Base-by-base conservation (phyloP, 140 eudicot species). In the Anethum foeniculum region DNA sequence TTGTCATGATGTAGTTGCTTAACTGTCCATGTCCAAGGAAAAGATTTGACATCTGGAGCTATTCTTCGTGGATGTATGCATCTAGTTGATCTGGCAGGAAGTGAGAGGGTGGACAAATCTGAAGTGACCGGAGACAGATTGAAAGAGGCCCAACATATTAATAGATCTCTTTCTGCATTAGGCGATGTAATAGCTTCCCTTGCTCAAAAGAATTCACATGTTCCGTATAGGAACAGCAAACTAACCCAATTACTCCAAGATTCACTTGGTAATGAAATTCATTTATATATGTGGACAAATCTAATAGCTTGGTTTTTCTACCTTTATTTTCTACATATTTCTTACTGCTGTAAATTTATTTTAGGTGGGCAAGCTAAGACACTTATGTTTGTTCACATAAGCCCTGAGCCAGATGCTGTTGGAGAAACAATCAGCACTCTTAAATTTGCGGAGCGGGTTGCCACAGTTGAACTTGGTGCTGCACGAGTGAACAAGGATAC, bases 341-440 rank as follows among this genome's bases (percentile, higher is more conserved):
- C 73, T 67, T 36, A 71, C 36, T 25, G 62, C 30, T 75, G 44
- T 76, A 12, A 60, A 76, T 75, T 65, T 27, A 36, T 25, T 81
- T 68, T 81, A 96, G 99, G 99, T 30, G 99, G 99, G 43, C 99
- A 93, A 80, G 99, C 99, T 56, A 96, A 96, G 90, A 93, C 99
- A 80, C 85, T 96, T 49, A 96, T 96, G 99, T 96, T 96, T 88
- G 97, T 96, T 83, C 99, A 96, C 84, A 91, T 96, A 93, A 93
- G 99, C 87, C 99, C 99, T 7, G 99, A 96, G 83, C 76, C 89
- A 46, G 96, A 96, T 80, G 98, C 99, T 76, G 84, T 93, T 77
- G 99, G 99, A 71, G 99, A 96, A 87, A 96, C 98, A 30, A 90
- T 96, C 65, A 96, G 99, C 58, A 96, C 99, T 82, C 98, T 96